phyloP scores from a whole-genome alignment of 108 stramenopile species.

The Seminavis robusta region DNA sequence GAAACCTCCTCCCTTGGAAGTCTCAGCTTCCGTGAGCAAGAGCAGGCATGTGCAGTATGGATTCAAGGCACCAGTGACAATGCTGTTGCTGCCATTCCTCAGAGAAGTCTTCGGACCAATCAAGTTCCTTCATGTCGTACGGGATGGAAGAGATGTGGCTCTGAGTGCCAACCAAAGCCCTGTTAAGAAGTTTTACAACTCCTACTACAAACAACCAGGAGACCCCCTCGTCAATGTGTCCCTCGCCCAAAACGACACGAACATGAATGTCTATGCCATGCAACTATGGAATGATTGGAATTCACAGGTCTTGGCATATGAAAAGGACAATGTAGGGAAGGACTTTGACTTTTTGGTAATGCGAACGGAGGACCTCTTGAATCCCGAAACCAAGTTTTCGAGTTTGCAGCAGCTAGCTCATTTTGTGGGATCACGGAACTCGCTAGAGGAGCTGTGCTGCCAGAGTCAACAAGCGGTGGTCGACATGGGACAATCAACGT shows the following conservation, averaged over 20 bases:
- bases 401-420: conserved; percentile 17
- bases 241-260: too few relatives aligned
- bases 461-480: conserved; percentile 8
- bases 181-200: conserved; percentile 65
- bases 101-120: conserved; percentile 7
- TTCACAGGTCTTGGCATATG: conserved; percentile 13
- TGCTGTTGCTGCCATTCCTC: conserved; percentile 66
- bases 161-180: conserved; percentile 71
- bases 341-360: conserved; percentile 25
- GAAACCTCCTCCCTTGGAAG: too few relatives aligned
- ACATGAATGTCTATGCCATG: conserved; percentile 27
- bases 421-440: conserved; percentile 25
- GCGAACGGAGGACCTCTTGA: conserved; percentile 36
- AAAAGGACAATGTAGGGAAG: background rate
- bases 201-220: conserved; percentile 9
- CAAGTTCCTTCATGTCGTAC: conserved; percentile 64
- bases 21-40: background rate
- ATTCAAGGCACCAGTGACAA: conserved; percentile 79
- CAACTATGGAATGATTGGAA: conserved; percentile 65
- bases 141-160: conserved; percentile 83
- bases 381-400: conserved; percentile 12
- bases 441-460: conserved; percentile 26
- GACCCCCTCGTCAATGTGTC: background rate
- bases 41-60: conserved; percentile 25
- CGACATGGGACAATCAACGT: conserved; percentile 37